Evolutionary conservation across 805 yeast species (phyloP), one percentile per base, ranked within the genome.

Genomic region (Komagataella pastoris): DNA sequence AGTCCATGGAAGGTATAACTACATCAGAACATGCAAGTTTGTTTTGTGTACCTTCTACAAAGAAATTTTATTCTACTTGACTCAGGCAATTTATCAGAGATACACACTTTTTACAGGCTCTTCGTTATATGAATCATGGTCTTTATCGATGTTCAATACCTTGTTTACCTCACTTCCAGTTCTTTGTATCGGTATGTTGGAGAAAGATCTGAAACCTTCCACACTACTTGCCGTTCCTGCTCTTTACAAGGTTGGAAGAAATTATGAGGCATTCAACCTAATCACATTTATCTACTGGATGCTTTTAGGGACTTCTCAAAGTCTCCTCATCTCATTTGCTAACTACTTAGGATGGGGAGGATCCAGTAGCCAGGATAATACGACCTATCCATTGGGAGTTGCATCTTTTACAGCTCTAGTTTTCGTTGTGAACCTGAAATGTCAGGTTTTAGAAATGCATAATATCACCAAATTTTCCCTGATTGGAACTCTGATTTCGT

Each of bases 1-100:
- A 48, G 99, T 95, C 6, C 96, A 93, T 68, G 99, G 99, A 1
- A 76, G 98, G 23, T 93, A 95, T 74, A 95, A 93, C 65, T 93
- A 93, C 62, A 79, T 88, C 56, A 73, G 99, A 52, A 88, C 97
- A 0, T 80, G 91, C 47, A 91, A 90, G 65, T 93, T 93, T 66
- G 89, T 93, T 47, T 71, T 93, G 56, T 83, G 95, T 54, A 93
- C 99, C 0, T 93, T 93, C 63, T 93, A 90, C 79, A 93, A 93
- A 64, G 99, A 93, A 64, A 71, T 91, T 52, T 66, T 90, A 60
- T 93, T 93, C 62, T 93, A 93, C 61, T 70, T 91, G 61, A 81
- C 96, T 0, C 99, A 93, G 67, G 80, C 86, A 24, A 75, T 89
- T 17, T 93, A 80, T 65, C 99, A 93, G 65, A 70, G 95, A 54